These are phyloP conservation scores for Wickerhamomyces subpelliculosus DNA, from an alignment of 805 yeast species.

Conservation along the genomic window DNA sequence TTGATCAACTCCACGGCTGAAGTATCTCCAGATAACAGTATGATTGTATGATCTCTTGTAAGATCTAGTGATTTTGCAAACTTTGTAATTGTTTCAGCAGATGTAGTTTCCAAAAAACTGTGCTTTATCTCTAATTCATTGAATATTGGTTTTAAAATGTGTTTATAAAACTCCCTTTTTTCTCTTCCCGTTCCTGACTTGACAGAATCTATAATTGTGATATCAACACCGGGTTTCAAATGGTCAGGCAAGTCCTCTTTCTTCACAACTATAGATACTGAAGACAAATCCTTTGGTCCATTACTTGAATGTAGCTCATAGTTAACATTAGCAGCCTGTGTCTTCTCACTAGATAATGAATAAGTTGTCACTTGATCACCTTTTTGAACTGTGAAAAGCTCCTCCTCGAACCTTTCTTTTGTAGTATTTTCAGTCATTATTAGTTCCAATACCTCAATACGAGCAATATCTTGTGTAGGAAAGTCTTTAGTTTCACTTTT, in stretches of 20 bases:
- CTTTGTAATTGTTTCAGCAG: conserved; percentile 31
- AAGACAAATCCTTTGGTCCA: too few relatives aligned
- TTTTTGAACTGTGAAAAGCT: neutral
- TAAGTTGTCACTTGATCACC: neutral
- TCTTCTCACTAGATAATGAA: neutral
- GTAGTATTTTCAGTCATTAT: too few relatives aligned
- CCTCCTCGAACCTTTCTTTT: neutral
- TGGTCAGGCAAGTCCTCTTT: conserved; percentile 5
- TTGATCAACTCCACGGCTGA: conserved; percentile 74
- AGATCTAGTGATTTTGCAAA: conserved; percentile 28
- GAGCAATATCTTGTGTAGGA: too few relatives aligned
- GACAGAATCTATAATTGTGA: conserved; percentile 29
- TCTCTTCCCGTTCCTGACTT: conserved; percentile 31
- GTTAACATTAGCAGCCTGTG: neutral
- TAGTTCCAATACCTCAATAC: too few relatives aligned
- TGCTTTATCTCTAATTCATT: conserved; percentile 28
- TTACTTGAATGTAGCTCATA: too few relatives aligned
- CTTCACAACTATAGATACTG: too few relatives aligned
- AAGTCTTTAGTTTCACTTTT: too few relatives aligned
- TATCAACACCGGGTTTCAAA: neutral
- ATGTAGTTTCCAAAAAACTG: conserved; percentile 36
- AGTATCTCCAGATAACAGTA: conserved; percentile 82
- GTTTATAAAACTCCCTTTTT: conserved; percentile 31
- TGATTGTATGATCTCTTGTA: conserved; percentile 30
- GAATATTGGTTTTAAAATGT: conserved; percentile 43